These are phyloP conservation scores for Polysphondylium violaceum DNA, from an alignment of 78 protist species.

Conservation along the genomic window DNA sequence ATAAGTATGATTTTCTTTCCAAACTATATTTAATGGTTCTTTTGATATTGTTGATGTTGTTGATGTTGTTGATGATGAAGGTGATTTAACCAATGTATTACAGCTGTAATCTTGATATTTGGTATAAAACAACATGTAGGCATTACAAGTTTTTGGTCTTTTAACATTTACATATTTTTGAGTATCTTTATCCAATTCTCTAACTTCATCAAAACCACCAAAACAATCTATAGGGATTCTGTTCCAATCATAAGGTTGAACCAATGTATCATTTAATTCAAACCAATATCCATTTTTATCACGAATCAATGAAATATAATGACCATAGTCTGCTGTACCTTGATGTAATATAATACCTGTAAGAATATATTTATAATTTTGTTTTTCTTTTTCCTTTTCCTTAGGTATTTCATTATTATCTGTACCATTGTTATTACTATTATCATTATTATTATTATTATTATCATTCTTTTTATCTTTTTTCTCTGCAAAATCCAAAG, in stretches of 20 bases:
- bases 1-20: slow-evolving; percentile 61
- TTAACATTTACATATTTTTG: slow-evolving; percentile 32
- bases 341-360: slow-evolving; percentile 93
- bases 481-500: slow-evolving; percentile 68
- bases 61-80: not conserved
- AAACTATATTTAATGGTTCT: slow-evolving; percentile 49
- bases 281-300: slow-evolving; percentile 87
- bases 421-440: too few species aligned
- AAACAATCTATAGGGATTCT: slow-evolving; percentile 82
- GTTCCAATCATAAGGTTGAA: slow-evolving; percentile 81
- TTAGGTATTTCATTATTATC: not conserved
- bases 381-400: slow-evolving; percentile 22
- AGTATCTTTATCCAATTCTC: slow-evolving; percentile 54
- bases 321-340: slow-evolving; percentile 95
- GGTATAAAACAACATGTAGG: slow-evolving; percentile 93
- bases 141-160: slow-evolving; percentile 82
- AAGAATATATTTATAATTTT: slow-evolving; percentile 80
- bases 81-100: too few species aligned
- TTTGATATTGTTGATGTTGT: slow-evolving; percentile 32
- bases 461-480: slow-evolving; percentile 31
- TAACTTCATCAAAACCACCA: slow-evolving; percentile 91
- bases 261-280: slow-evolving; percentile 91
- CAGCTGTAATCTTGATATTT: slow-evolving; percentile 5
- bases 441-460: too few species aligned
- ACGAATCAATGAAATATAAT: slow-evolving; percentile 90